Percentiles rank a stretch among this genome's conserved stretches.
Evolutionary conservation across 176 grass and related monocot genomes (phyloP).

Genomic region (Oryza meyeriana): DNA sequence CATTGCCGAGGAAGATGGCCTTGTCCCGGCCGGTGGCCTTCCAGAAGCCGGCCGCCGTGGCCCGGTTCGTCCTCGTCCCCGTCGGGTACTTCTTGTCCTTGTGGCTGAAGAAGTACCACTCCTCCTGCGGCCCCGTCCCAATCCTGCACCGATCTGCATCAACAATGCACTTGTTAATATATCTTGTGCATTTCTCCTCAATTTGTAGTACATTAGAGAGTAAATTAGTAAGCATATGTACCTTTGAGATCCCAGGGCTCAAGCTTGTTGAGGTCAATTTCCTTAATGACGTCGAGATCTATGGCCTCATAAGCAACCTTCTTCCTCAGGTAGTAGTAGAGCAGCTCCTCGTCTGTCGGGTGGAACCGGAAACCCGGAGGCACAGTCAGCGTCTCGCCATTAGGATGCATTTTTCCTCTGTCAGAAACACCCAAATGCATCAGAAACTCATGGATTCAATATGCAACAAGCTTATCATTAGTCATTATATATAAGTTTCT

Average conservation of each 20-base stretch:
- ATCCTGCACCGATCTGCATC: slow-evolving; percentile 76
- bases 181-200: no score
- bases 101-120: slow-evolving; percentile 98
- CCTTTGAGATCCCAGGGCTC: slow-evolving; percentile 90
- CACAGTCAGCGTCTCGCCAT: slow-evolving; percentile 49
- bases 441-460: neutral
- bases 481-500: slow-evolving; percentile 19
- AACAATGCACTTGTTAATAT: no score
- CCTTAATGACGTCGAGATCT: slow-evolving; percentile 78
- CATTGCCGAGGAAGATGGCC: slow-evolving; percentile 50
- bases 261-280: slow-evolving; percentile 85
- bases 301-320: slow-evolving; percentile 72
- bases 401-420: slow-evolving; percentile 48
- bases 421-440: neutral
- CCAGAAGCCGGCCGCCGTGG: slow-evolving; percentile 71
- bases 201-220: no score
- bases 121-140: slow-evolving; percentile 57
- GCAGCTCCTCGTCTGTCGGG: slow-evolving; percentile 84
- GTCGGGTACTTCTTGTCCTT: slow-evolving; percentile 99
- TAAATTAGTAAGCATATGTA: neutral
- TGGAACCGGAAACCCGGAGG: slow-evolving; percentile 84
- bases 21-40: slow-evolving; percentile 77
- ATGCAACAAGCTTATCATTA: neutral
- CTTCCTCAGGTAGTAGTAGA: slow-evolving; percentile 83
- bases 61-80: slow-evolving; percentile 68